Percentiles rank a stretch among this genome's conserved stretches.
Conservation (phyloP, 2,329 filamentous ascomycete genomes). For the Ophiostoma quercus region DNA sequence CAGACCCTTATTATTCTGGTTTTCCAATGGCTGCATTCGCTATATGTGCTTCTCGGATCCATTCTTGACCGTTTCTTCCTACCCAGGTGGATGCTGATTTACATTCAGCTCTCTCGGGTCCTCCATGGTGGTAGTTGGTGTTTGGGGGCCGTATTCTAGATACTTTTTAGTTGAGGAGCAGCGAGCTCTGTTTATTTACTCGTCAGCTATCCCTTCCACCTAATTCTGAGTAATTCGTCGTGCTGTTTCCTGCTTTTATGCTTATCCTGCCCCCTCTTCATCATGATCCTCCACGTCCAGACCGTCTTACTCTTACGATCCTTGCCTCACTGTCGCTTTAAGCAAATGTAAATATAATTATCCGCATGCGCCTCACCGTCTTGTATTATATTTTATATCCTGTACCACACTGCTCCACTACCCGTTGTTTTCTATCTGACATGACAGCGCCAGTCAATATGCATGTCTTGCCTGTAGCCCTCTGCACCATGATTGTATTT, state of each 20-base stretch:
- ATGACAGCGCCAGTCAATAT: neutral
- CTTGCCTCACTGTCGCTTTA: neutral
- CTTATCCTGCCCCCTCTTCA: neutral
- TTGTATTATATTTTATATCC: neutral
- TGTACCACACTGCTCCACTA: neutral
- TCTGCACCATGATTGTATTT: neutral
- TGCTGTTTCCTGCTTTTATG: neutral
- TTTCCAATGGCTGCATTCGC: neutral
- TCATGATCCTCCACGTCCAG: neutral
- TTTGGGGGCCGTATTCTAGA: neutral
- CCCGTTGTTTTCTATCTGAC: neutral
- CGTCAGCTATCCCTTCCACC: neutral
- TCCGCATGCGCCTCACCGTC: neutral
- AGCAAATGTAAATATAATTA: neutral
- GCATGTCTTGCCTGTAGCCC: neutral
- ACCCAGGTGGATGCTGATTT: neutral
- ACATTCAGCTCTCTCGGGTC: constrained; percentile 5
- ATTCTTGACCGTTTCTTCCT: neutral
- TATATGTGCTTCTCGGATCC: neutral
- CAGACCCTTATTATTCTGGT: neutral
- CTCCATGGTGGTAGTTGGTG: neutral
- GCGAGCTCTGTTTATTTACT: neutral
- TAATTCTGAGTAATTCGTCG: neutral
- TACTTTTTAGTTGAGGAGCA: neutral
- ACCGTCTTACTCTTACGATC: neutral